Evolutionary conservation across 2,329 filamentous ascomycete species (phyloP), one percentile per base, ranked within the genome.

Genomic region (Pseudogymnoascus verrucosus): DNA sequence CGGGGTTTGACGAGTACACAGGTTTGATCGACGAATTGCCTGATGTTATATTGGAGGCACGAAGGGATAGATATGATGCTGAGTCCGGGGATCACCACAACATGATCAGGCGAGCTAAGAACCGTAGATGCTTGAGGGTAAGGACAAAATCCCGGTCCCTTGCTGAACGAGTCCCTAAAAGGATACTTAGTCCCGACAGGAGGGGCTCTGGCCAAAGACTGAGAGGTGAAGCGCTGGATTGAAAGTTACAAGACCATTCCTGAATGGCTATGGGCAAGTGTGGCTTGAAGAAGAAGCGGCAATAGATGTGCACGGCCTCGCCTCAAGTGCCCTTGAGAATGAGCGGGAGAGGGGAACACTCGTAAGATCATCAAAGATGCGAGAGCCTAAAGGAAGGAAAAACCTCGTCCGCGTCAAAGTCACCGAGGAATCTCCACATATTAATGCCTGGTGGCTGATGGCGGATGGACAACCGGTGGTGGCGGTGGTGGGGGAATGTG

Each of bases 371-470:
- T 21, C 51, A 57, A 57, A 34, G n/a, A 57, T 36, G n/a, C 34
- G 51, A 57, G 51, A 57, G 51, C 26, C 51, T 57, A 57, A 57
- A 57, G 51, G 51, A 57, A 57, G 51, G 51, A 57, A 57, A 57
- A 57, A 57, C 51, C 51, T 57, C 51, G 51, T 57, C 51, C 51
- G 51, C 51, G 16, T 57, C 28, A 28, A 57, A 34, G 51, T 57
- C n/a, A 57, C 28, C 11, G 51, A 57, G 51, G 51, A 21, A 36
- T 57, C 51, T 57, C 51, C 51, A 57, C 51, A 57, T 57, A 57
- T 57, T 57, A 57, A 57, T 57, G 51, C 28, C 28, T 57, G 51
- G 51, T 34, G 51, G 51, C 16, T 57, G 51, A 57, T 57, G 51
- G 51, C 51, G 28, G 51, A 10, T 36, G 11, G 51, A 36, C 28